Evolutionary conservation across 169 alveolate species (phyloP).

Genomic region (Cryptosporidium tyzzeri): DNA sequence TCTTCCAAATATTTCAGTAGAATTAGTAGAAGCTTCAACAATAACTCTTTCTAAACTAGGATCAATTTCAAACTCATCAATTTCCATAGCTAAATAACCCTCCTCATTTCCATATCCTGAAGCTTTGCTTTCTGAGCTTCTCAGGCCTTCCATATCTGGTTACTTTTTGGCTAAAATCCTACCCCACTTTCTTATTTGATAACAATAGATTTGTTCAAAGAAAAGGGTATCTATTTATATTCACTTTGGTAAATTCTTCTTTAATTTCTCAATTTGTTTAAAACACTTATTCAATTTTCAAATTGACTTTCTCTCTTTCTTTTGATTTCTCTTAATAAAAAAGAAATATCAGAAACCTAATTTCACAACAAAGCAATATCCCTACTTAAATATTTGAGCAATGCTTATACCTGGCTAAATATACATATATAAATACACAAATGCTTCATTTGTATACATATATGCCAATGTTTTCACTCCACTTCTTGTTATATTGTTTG

Average conservation of each 20-base stretch:
- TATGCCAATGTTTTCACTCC: neutral
- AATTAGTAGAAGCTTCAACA: neutral
- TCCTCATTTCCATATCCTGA: neutral
- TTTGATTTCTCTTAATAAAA: neutral
- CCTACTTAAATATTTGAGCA: neutral
- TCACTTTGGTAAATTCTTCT: too few relatives aligned
- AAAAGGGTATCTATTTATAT: neutral
- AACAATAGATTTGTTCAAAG: neutral
- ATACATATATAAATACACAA: neutral
- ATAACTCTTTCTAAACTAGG: neutral
- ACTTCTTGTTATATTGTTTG: neutral
- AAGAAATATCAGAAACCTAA: neutral
- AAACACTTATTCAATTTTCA: neutral
- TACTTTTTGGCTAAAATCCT: neutral
- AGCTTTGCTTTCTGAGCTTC: neutral
- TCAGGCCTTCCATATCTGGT: neutral
- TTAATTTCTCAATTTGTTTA: neutral
- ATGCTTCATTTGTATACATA: neutral
- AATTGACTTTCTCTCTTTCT: too few relatives aligned
- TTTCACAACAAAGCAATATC: neutral
- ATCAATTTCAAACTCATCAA: neutral
- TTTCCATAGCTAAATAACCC: neutral
- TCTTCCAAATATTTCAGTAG: constrained; percentile 36
- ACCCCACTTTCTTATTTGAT: neutral
- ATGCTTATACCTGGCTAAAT: neutral